Percentiles rank a stretch among this genome's conserved stretches.
These are phyloP conservation scores for Aschersonia sp. DNA, from an alignment of 2,329 filamentous ascomycete genomes.

Conservation along the genomic window DNA sequence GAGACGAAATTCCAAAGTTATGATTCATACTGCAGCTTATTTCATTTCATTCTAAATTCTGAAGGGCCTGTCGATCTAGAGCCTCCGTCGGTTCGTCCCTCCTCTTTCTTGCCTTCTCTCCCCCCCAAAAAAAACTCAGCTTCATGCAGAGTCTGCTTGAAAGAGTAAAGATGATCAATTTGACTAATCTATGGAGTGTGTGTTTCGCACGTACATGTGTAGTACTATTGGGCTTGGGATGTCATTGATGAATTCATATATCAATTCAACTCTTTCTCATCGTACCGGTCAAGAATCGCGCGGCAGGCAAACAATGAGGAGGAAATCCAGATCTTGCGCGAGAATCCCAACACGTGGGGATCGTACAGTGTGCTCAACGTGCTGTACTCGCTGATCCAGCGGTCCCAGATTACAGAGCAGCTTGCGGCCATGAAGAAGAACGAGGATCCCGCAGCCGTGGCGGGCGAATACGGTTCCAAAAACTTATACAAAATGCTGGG, in stretches of 20 bases:
- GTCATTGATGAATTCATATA: conserved; percentile 99
- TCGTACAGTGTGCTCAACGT: conserved; percentile 99
- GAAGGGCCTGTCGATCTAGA: conserved; percentile 97
- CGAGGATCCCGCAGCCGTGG: conserved; percentile 76
- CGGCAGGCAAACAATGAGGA: conserved; percentile 74
- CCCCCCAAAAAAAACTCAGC: not conserved
- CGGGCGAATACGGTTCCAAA: conserved; percentile 88
- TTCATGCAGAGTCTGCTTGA: no score
- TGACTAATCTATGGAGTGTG: not conserved
- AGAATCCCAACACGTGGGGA: conserved; percentile 98
- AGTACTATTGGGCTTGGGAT: conserved; percentile 99
- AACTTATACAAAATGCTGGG: conserved; percentile 96
- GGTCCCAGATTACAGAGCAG: conserved; percentile 97
- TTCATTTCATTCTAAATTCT: conserved; percentile 98
- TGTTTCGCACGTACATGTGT: conserved; percentile 4
- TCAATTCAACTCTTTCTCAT: conserved; percentile 99
- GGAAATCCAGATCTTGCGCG: conserved; percentile 78
- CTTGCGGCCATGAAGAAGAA: conserved; percentile 86
- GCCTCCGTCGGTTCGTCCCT: conserved; percentile 67
- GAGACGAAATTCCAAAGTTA: conserved; percentile 98
- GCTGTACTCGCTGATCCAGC: conserved; percentile 95
- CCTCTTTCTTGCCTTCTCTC: conserved; percentile 9
- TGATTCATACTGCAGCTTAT: conserved; percentile 97
- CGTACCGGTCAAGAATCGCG: conserved; percentile 85
- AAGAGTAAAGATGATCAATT: no score